Percentiles rank a stretch among this genome's conserved stretches.
Conservation (phyloP, 2,329 filamentous ascomycete species). For the Diatrype stigma region DNA sequence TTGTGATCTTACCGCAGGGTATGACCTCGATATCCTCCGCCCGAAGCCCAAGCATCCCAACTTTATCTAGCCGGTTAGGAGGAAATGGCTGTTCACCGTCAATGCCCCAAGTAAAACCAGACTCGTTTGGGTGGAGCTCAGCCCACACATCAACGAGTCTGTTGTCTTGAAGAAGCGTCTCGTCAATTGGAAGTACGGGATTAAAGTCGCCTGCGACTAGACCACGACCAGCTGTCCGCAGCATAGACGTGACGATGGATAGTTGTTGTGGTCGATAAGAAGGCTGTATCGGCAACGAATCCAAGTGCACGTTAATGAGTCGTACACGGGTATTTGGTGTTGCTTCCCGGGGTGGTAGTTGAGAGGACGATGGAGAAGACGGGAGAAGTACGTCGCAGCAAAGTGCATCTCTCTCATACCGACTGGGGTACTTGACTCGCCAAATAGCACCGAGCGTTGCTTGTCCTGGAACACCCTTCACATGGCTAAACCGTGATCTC, state of each 20-base stretch:
- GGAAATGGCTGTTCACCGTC: conserved; percentile 29
- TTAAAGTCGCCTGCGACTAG: conserved; percentile 39
- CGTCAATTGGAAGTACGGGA: conserved; percentile 31
- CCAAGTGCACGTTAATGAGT: conserved; percentile 34
- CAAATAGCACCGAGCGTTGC: conserved; percentile 25
- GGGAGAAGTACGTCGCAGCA: conserved; percentile 27
- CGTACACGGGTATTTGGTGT: conserved; percentile 16
- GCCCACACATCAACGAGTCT: conserved; percentile 32
- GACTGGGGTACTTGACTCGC: conserved; percentile 26
- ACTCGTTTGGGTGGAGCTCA: conserved; percentile 20
- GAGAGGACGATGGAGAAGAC: too few species aligned
- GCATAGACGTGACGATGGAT: conserved; percentile 18
- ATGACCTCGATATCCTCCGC: not conserved
- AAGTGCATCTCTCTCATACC: conserved; percentile 29
- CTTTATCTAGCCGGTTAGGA: conserved; percentile 32
- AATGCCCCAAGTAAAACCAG: conserved; percentile 34
- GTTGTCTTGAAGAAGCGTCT: conserved; percentile 25
- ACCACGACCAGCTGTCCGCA: conserved; percentile 24
- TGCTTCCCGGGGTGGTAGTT: too few species aligned
- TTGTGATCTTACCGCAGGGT: not conserved
- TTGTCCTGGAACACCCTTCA: not conserved
- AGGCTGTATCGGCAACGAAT: conserved; percentile 26
- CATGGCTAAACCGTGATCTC: conserved; percentile 18
- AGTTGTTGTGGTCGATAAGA: conserved; percentile 29
- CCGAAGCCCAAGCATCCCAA: conserved; percentile 27